Conservation (phyloP, 139 green algal genomes). For the Chlorella sorokiniana region DNA sequence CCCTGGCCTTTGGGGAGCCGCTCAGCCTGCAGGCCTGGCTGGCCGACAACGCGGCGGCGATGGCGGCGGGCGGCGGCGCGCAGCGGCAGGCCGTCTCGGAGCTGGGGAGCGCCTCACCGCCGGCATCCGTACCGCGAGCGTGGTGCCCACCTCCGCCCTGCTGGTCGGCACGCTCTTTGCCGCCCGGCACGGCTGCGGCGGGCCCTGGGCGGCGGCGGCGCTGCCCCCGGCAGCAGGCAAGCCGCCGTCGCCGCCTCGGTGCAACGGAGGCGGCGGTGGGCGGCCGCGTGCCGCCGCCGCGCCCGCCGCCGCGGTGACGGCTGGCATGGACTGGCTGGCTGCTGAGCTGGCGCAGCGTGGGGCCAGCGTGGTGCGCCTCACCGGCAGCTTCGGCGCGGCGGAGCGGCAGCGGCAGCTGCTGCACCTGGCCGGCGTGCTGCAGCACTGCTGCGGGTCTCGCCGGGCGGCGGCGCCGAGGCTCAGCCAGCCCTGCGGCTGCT, state of each 20-base stretch:
- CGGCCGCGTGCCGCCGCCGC: neutral
- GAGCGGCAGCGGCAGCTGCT: constrained; percentile 16
- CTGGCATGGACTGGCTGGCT: constrained; percentile 11
- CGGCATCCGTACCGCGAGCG: constrained; percentile 19
- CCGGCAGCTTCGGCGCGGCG: neutral
- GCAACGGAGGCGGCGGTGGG: neutral
- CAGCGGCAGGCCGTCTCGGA: constrained; percentile 14
- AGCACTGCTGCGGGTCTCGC: neutral
- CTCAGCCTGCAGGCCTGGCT: constrained; percentile 40
- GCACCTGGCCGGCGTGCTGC: constrained; percentile 19
- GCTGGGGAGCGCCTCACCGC: constrained; percentile 41
- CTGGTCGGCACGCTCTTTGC: constrained; percentile 24
- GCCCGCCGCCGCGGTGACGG: neutral
- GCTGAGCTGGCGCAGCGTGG: constrained; percentile 20
- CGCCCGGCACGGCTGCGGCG: neutral
- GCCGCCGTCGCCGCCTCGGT: neutral
- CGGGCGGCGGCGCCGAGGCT: neutral
- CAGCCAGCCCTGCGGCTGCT: constrained; percentile 4
- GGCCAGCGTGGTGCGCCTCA: constrained; percentile 10
- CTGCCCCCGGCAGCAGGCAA: neutral
- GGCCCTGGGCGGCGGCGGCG: neutral
- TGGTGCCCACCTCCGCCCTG: constrained; percentile 38
- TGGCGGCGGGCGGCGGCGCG: neutral
- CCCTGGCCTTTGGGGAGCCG: constrained; percentile 42
- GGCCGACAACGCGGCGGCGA: neutral